Base-by-base conservation (phyloP, 1,284 basidiomycete species). In the Schizophyllum commune region DNA sequence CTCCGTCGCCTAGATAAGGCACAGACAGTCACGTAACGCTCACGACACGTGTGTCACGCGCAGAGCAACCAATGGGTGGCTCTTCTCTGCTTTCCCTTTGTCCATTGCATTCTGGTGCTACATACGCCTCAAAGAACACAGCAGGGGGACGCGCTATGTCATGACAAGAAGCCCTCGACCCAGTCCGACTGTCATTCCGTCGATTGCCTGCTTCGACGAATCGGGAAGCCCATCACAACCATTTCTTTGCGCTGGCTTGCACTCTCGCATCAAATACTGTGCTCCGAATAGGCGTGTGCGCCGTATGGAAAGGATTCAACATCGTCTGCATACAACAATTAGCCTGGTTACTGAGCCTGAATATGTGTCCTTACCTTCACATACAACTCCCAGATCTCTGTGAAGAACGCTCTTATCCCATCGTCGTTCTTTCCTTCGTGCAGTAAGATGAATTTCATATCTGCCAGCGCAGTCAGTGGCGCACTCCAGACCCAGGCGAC, bases 381-480 rank as follows among this genome's bases (percentile, higher is more conserved):
- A 75, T 96, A 97, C 67, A 90, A 71, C 79, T 98, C 96, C 95
- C 96, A 98, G 32, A 95, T 87, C 22, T 97, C 95, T 69, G 85
- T 84, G 70, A 98, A 91, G 79, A 98, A 98, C 59, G 82, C 73
- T 63, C 88, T 83, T 73, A 98, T 96, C 5, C 94, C 94, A 59
- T 98, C 96, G 75, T 98, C 96, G 76, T 96, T 97, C 81, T 93
- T 96, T 19, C 83, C 81, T 73, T 98, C 95, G 74, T 97, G 96
- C 62, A 98, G 76, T 63, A 98, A 76, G 60, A 98, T 79, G 71
- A 98, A 90, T 75, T 96, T 96, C 76, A 89, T 91, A 71, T 94
- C 92, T 95, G 64, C 58, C 32, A n/a, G 56, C 33, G 61, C 57
- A 20, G 61, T 69, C 63, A 72, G 68, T 59, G 54, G n/a, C 17